Percentiles rank a stretch among this genome's conserved stretches.
Evolutionary conservation across 108 stramenopile species (phyloP).

Genomic region (Schizochytrium sp.): DNA sequence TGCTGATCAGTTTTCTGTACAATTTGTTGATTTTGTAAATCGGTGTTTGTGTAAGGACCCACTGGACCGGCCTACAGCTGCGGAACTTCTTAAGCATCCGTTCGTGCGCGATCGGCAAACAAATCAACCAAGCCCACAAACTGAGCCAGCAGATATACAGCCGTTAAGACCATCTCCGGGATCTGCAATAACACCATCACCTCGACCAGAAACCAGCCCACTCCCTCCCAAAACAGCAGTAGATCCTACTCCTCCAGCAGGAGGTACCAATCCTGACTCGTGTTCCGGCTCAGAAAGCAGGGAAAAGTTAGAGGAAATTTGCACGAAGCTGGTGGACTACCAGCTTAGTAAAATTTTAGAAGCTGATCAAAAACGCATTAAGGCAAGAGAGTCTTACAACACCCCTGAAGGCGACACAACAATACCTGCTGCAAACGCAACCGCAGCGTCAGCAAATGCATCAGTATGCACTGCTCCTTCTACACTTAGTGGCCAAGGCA

Average conservation of each 20-base stretch:
- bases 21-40: constrained; percentile 55
- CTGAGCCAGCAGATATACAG: not conserved
- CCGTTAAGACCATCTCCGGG: not conserved
- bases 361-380: not conserved
- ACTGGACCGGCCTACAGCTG: constrained; percentile 67
- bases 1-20: not conserved
- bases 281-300: not conserved
- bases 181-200: not conserved
- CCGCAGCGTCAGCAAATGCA: too few relatives aligned
- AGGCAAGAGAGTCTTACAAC: not conserved
- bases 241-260: not conserved
- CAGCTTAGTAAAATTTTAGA: constrained; percentile 1
- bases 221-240: not conserved
- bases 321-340: constrained; percentile 52
- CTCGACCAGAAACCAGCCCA: constrained; percentile 11
- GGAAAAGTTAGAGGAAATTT: constrained; percentile 48
- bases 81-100: constrained; percentile 71
- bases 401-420: not conserved
- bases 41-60: constrained; percentile 69
- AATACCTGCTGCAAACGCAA: too few relatives aligned
- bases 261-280: not conserved
- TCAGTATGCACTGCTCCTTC: too few relatives aligned
- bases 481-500: not conserved
- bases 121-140: not conserved
- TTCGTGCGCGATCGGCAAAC: constrained; percentile 60